phyloP scores from a whole-genome alignment of 768 basidiomycete species.

The Leccinum uliginosum region DNA sequence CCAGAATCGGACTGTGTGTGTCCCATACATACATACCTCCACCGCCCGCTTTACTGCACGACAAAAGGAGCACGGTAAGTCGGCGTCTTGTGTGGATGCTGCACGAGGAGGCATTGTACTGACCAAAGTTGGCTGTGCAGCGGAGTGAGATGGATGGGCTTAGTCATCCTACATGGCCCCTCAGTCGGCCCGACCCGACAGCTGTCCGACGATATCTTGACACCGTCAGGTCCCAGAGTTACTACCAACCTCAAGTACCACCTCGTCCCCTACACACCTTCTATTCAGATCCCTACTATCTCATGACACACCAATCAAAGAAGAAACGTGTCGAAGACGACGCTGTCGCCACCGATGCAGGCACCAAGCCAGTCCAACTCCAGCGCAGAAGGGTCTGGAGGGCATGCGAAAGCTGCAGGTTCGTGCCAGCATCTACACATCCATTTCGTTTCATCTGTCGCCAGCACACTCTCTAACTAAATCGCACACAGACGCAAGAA shows the following conservation, averaged over 20 bases:
- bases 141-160: constrained; percentile 25
- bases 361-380: constrained; percentile 69
- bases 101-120: constrained; percentile 17
- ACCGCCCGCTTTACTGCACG: constrained; percentile 7
- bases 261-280: constrained; percentile 19
- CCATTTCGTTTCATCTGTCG: constrained; percentile 7
- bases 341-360: constrained; percentile 43
- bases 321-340: constrained; percentile 75
- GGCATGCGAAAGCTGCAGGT: constrained; percentile 89
- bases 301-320: constrained; percentile 58
- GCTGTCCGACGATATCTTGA: constrained; percentile 33
- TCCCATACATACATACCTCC: constrained; percentile 15
- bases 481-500: constrained; percentile 68
- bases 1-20: constrained; percentile 7
- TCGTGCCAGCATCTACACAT: constrained; percentile 26
- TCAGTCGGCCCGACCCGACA: constrained; percentile 35
- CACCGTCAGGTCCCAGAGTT: constrained; percentile 16
- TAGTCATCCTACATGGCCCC: constrained; percentile 28
- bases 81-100: constrained; percentile 12
- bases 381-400: constrained; percentile 82
- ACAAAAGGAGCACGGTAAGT: constrained; percentile 14
- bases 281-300: constrained; percentile 41
- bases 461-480: constrained; percentile 15
- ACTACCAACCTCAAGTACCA: constrained; percentile 16
- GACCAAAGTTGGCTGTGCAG: constrained; percentile 23